Conservation (phyloP, 2,329 filamentous ascomycete genomes). For the Didymella arachidicola region DNA sequence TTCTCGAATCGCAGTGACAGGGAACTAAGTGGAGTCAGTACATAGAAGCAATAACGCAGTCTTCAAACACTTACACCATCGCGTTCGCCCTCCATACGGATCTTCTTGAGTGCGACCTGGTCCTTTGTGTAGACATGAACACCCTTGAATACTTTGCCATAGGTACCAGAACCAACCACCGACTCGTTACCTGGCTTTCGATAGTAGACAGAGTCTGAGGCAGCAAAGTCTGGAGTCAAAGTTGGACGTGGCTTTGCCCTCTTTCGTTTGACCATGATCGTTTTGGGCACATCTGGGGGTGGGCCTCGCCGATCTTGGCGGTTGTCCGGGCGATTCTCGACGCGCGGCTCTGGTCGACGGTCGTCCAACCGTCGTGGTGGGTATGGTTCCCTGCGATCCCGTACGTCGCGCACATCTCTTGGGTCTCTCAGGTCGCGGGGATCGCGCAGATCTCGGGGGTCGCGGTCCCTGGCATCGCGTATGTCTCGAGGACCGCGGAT, state of each 20-base stretch:
- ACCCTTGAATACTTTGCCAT: constrained; percentile 95
- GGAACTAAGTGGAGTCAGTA: constrained; percentile 63
- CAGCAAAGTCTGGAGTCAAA: constrained; percentile 74
- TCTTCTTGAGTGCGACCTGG: constrained; percentile 85
- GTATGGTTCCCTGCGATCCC: constrained; percentile 43
- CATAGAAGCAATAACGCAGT: not conserved
- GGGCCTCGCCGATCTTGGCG: constrained; percentile 49
- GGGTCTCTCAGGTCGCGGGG: constrained; percentile 24
- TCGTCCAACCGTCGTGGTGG: constrained; percentile 39
- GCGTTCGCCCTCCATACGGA: constrained; percentile 90
- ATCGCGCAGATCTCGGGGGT: constrained; percentile 31
- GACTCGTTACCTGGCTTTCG: constrained; percentile 97
- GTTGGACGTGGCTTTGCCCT: constrained; percentile 75
- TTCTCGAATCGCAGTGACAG: constrained; percentile 88
- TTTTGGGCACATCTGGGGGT: constrained; percentile 55
- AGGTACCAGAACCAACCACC: constrained; percentile 93
- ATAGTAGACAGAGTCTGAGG: constrained; percentile 90
- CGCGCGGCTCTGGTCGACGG: constrained; percentile 32
- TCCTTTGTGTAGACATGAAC: constrained; percentile 88
- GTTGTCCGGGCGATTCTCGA: constrained; percentile 48
- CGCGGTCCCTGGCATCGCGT: constrained; percentile 32
- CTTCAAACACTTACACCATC: constrained; percentile 67
- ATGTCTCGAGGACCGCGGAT: constrained; percentile 27
- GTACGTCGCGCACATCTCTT: constrained; percentile 34
- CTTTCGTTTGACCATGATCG: constrained; percentile 69